Evolutionary conservation across 495 filamentous ascomycete species (phyloP).

Genomic region (Tricharina praecox): DNA sequence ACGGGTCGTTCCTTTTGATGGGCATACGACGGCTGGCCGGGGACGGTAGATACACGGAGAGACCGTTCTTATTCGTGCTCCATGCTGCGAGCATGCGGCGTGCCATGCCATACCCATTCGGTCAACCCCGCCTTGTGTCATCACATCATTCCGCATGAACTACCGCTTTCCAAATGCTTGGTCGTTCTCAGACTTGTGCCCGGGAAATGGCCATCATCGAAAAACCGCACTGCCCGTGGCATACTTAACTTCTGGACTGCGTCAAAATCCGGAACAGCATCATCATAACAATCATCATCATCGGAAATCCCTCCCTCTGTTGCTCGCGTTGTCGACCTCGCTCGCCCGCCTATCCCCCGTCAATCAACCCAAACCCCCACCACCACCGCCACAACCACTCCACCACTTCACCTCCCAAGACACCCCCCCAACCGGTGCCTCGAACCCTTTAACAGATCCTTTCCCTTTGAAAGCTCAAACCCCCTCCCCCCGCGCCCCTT

Average conservation of each 20-base stretch:
- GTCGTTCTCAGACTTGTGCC: neutral
- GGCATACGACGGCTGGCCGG: no score
- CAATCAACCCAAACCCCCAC: neutral
- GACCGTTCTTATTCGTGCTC: no score
- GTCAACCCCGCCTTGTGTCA: no score
- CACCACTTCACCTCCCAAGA: neutral
- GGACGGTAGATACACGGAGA: no score
- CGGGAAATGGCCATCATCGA: neutral
- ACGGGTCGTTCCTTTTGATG: no score
- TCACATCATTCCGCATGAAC: neutral
- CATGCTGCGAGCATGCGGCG: no score
- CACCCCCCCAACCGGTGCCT: no score
- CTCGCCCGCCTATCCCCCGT: neutral
- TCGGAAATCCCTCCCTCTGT: neutral
- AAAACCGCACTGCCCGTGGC: neutral
- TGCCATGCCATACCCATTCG: no score
- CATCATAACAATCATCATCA: neutral
- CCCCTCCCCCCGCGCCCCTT: neutral
- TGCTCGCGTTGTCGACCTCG: neutral
- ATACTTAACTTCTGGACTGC: neutral
- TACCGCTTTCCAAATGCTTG: neutral
- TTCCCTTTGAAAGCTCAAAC: neutral
- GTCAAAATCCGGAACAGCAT: neutral
- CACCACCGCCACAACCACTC: neutral
- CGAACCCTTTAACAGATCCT: no score